Evolutionary conservation across 345 rosid genomes (phyloP).

Genomic region (Raphanus sativus): DNA sequence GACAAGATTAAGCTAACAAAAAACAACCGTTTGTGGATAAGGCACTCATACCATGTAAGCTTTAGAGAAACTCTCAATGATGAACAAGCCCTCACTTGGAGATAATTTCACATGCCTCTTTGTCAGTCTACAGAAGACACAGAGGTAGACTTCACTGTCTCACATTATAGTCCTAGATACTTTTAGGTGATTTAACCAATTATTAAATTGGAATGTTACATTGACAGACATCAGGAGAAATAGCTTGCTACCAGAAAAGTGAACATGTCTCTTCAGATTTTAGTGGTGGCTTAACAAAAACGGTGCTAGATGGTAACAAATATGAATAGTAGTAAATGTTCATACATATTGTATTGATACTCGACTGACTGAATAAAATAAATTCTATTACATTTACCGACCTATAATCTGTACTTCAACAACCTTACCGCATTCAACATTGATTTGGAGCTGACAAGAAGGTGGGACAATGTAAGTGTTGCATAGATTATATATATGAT

Average conservation of each 20-base stretch:
- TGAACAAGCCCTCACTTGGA: too few species aligned
- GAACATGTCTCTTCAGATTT: slow-evolving; percentile 49
- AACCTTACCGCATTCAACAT: slow-evolving; percentile 69
- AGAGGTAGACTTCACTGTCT: slow-evolving; percentile 51
- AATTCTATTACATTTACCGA: slow-evolving; percentile 45
- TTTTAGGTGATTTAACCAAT: not conserved
- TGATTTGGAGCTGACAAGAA: slow-evolving; percentile 78
- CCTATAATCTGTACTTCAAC: slow-evolving; percentile 84
- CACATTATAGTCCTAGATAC: not conserved
- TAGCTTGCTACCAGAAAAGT: slow-evolving; percentile 66
- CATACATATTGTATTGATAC: not conserved
- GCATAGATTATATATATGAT: not conserved
- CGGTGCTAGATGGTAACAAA: slow-evolving; percentile 61
- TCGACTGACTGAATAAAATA: not conserved
- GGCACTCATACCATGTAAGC: too few species aligned
- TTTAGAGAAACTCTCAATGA: too few species aligned
- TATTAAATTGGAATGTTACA: slow-evolving; percentile 2
- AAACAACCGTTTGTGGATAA: too few species aligned
- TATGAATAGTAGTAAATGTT: not conserved
- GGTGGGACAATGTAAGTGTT: slow-evolving; percentile 68
- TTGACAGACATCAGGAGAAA: slow-evolving; percentile 77
- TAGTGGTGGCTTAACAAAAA: slow-evolving; percentile 51
- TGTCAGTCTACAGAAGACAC: slow-evolving; percentile 71
- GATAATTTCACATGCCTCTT: slow-evolving; percentile 27
- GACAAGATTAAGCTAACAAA: too few species aligned